A percentile compares a stretch with the other conserved stretches of the same genome.
Evolutionary conservation across 306 rosid species (phyloP).

Genomic region (Potentilla sterilis): DNA sequence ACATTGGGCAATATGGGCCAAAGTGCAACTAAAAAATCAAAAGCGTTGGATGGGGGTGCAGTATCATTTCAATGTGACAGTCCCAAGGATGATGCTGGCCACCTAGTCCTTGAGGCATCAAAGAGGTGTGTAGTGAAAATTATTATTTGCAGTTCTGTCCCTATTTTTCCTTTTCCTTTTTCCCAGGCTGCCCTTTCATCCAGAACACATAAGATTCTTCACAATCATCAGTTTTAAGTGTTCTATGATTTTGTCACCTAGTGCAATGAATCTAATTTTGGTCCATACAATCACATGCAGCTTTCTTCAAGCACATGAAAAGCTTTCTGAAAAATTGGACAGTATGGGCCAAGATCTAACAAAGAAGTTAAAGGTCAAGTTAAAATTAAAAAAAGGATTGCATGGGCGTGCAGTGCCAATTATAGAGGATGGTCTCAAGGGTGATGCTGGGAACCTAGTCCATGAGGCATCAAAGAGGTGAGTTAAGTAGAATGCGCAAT

Average conservation of each 20-base stretch:
- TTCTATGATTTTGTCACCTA: background rate
- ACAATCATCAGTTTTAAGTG: background rate
- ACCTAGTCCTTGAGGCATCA: constrained; percentile 17
- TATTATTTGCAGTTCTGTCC: background rate
- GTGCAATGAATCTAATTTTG: background rate
- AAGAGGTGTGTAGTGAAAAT: constrained; percentile 5
- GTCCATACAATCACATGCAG: background rate
- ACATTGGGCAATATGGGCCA: constrained; percentile 13
- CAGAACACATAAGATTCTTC: background rate
- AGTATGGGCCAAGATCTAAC: constrained; percentile 20
- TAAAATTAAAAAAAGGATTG: constrained; percentile 9
- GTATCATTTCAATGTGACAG: constrained; percentile 5
- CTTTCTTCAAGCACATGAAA: constrained; percentile 9
- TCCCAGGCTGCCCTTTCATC: background rate
- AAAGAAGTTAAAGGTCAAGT: constrained; percentile 27
- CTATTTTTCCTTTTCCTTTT: background rate
- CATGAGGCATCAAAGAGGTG: constrained; percentile 8
- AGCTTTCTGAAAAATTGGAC: background rate
- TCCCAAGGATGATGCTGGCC: constrained; percentile 1
- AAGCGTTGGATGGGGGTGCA: background rate
- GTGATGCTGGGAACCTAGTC: constrained; percentile 6
- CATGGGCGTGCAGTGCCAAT: constrained; percentile 8
- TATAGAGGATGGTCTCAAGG: constrained; percentile 9
- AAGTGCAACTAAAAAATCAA: constrained; percentile 5
- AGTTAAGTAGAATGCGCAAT: background rate